Evolutionary conservation across 345 rosid species (phyloP).

Genomic region (Eucalyptus curtisii): DNA sequence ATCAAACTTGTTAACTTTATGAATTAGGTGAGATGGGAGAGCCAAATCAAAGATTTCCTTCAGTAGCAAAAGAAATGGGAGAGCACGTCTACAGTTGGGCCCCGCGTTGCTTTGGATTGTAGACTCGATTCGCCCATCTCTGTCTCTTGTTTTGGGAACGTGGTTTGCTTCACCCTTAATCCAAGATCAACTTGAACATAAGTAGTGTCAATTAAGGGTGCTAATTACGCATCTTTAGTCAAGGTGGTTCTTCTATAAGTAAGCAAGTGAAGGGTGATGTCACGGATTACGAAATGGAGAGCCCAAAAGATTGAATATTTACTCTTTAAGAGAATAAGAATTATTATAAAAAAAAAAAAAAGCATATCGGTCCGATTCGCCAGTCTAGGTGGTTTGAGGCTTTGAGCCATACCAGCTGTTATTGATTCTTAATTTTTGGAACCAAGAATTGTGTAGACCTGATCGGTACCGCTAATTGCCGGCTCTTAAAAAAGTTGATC

Average conservation of each 20-base stretch:
- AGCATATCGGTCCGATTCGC: accelerated
- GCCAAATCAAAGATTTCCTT: neutral
- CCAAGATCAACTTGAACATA: neutral
- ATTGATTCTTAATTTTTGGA: no score
- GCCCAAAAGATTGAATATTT: neutral
- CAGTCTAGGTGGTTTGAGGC: no score
- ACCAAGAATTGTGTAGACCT: no score
- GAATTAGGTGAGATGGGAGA: neutral
- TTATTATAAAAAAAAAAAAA: no score
- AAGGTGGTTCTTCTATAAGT: no score
- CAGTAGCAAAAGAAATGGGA: neutral
- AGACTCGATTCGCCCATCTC: neutral
- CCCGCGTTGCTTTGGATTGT: neutral
- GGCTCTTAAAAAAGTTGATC: no score
- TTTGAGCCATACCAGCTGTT: no score
- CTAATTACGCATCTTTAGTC: neutral
- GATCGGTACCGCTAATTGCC: no score
- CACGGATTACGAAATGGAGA: neutral
- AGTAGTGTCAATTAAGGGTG: accelerated
- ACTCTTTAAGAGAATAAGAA: no score
- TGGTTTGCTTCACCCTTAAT: no score
- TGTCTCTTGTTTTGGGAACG: no score
- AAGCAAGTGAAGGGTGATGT: neutral
- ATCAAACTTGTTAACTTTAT: no score
- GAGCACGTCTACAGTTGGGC: neutral